Evolutionary conservation across 164 flowering plant genomes (phyloP), one percentile per base, ranked within the genome.

Genomic region (Echeveria elegans): DNA sequence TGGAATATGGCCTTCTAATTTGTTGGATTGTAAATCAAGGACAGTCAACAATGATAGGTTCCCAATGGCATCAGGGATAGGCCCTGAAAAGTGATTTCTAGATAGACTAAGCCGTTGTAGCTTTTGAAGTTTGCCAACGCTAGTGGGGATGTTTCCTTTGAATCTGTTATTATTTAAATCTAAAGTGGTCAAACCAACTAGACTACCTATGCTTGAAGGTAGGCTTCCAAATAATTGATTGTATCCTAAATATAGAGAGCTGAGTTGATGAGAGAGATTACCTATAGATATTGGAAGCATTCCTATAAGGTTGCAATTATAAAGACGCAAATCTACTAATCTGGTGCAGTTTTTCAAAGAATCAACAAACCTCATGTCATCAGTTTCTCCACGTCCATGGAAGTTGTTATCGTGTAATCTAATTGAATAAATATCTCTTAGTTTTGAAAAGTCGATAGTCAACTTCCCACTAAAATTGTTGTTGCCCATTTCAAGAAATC

Each of bases 31-130:
- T 2, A 81, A 41, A 62, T 1, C 1, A 1, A 81, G 63, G 9
- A 5, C 0, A 28, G 15, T 3, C 21, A 81, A 36, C 4, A 9
- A 5, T 2, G 66, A 59, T 21, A 72, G 18, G 29, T 77, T 77
- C 7, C 80, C 77, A 8, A 81, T 4, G 10, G 78, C 63, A 4
- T 63, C 0, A 0, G 84, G 82, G 24, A 81, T 73, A 1, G 21
- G 10, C 6, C 81, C 77, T 10, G 77, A 66, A 6, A 77, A 59
- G n/a, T 37, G 16, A 64, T 78, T 78, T 0, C 9, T 24, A 0
- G 0, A 0, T 0, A 80, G 11, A 12, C 11, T 16, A 18, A 80
- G n/a, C 10, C 0, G 8, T 23, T 40, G 9, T 8, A 80, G 21
- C 3, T 66, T 70, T 36, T n/a, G 19, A n/a, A 80, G 73, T 21